phyloP scores from a whole-genome alignment of 495 filamentous ascomycete genomes.

The Neurospora tetrasperma region DNA sequence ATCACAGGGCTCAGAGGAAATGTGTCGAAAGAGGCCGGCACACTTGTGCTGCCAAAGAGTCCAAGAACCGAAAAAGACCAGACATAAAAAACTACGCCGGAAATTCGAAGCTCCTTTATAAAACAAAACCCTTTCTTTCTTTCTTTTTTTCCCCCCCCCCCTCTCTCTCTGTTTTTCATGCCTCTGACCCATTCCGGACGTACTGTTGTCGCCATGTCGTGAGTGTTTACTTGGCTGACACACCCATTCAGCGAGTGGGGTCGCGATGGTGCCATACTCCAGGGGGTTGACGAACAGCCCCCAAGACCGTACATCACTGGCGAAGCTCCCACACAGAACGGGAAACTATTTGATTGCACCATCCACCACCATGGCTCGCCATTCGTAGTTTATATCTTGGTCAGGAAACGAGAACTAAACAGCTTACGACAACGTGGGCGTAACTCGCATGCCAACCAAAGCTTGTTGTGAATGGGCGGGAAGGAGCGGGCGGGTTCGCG shows the following conservation, averaged over 20 bases:
- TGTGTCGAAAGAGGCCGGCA: background rate
- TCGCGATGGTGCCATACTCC: background rate
- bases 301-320: background rate
- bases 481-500: background rate
- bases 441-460: background rate
- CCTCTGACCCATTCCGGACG: background rate
- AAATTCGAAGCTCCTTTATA: background rate
- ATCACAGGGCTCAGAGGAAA: too few relatives aligned
- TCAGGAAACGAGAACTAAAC: background rate
- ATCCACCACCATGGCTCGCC: background rate
- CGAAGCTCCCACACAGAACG: background rate
- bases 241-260: background rate
- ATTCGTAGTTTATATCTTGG: background rate
- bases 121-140: background rate
- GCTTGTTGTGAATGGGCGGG: background rate
- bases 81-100: rapidly evolving
- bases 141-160: background rate
- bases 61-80: background rate
- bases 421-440: background rate
- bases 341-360: background rate
- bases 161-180: too few relatives aligned
- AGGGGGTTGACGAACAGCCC: background rate
- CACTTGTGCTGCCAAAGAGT: background rate
- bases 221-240: background rate
- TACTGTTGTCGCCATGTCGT: background rate